A percentile compares a stretch with the other conserved stretches of the same genome.
Evolutionary conservation across 352 stramenopile species (phyloP).

Genomic region (Globisporangium uncinulatum): DNA sequence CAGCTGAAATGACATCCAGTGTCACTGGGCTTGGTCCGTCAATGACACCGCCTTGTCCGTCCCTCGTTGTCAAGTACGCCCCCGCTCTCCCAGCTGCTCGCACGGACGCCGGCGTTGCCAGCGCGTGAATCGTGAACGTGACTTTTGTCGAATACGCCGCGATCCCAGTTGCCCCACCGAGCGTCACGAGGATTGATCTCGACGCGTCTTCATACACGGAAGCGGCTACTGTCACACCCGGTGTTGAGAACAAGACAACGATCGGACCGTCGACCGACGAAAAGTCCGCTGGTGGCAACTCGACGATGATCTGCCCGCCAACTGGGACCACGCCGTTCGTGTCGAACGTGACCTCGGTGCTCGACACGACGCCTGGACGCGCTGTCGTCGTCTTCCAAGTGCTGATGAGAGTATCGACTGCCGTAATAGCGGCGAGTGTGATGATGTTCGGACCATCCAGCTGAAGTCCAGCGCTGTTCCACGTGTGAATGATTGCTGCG

Average conservation of each 20-base stretch:
- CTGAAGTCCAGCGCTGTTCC: slow-evolving; percentile 26
- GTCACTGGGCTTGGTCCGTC: slow-evolving; percentile 38
- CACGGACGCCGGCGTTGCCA: slow-evolving; percentile 38
- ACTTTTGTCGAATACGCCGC: slow-evolving; percentile 23
- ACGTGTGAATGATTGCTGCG: slow-evolving; percentile 39
- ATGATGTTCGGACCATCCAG: slow-evolving; percentile 34
- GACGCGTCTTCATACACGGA: slow-evolving; percentile 23
- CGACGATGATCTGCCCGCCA: slow-evolving; percentile 30
- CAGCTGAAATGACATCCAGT: slow-evolving; percentile 37
- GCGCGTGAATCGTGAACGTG: slow-evolving; percentile 26
- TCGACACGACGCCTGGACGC: slow-evolving; percentile 41
- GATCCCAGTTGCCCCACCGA: slow-evolving; percentile 16
- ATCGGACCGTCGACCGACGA: slow-evolving; percentile 14
- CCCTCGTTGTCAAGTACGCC: slow-evolving; percentile 34
- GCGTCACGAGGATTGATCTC: slow-evolving; percentile 13
- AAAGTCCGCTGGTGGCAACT: slow-evolving; percentile 34
- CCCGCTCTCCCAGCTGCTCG: slow-evolving; percentile 16
- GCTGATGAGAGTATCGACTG: slow-evolving; percentile 27
- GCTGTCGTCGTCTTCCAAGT: slow-evolving; percentile 33
- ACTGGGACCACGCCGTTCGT: slow-evolving; percentile 38
- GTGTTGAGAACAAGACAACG: background rate
- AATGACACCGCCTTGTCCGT: slow-evolving; percentile 32
- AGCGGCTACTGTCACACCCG: background rate
- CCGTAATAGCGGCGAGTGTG: slow-evolving; percentile 27
- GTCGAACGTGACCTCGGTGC: slow-evolving; percentile 33